Conservation (phyloP, 257 asterid species). For the Echites panduratus region DNA sequence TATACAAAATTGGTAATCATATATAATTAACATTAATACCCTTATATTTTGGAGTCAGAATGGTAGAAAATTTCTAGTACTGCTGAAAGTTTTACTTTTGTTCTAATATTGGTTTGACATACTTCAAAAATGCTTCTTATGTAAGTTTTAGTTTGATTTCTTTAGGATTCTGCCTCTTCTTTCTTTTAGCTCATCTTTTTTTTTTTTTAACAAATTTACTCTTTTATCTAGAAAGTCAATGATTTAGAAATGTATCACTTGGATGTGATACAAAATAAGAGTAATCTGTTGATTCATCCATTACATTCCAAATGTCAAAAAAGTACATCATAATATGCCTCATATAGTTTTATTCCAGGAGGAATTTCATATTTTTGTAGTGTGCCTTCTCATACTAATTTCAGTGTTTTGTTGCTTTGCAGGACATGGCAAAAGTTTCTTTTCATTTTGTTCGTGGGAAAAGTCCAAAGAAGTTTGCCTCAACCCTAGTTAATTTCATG, state of each 20-base stretch:
- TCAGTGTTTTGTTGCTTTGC: conserved; percentile 24
- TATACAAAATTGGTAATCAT: too few relatives aligned
- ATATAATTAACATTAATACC: too few relatives aligned
- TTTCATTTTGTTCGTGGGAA: conserved; percentile 88
- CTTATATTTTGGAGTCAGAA: too few relatives aligned
- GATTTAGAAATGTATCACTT: not conserved
- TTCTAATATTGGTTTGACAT: too few relatives aligned
- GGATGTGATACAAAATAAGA: not conserved
- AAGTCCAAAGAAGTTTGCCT: conserved; percentile 74
- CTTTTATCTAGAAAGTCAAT: not conserved
- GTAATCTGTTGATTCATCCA: not conserved
- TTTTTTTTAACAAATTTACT: not conserved
- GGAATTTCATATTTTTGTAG: not conserved
- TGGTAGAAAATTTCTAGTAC: not conserved
- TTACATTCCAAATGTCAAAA: not conserved
- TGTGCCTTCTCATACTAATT: not conserved
- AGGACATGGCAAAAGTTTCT: conserved; percentile 90
- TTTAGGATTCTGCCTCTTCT: not conserved
- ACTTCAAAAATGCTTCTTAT: not conserved
- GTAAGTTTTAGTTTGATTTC: not conserved
- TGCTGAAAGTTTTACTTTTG: not conserved
- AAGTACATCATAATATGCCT: not conserved
- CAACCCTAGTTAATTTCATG: conserved; percentile 79
- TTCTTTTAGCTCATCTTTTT: not conserved
- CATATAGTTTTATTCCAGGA: not conserved